Percentiles rank a stretch among this genome's conserved stretches.
Conservation (phyloP, 73 alveolate genomes). For the Stentor roeselii region DNA sequence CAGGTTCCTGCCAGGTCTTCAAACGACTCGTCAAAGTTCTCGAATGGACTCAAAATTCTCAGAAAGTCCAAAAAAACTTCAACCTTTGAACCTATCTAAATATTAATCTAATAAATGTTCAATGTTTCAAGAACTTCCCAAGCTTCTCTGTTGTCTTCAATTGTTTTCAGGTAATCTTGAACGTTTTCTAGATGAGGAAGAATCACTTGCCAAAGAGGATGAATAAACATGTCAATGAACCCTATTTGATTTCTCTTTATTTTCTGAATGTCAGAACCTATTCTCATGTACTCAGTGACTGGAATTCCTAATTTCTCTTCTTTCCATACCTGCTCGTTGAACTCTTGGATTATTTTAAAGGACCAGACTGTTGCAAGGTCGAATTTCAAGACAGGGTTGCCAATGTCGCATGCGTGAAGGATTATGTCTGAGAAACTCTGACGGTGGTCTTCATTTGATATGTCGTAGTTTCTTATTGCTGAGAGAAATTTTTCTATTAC, state of each 20-base stretch:
- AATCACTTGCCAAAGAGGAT: not conserved
- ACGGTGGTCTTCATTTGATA: slow-evolving; percentile 29
- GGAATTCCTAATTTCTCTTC: slow-evolving; percentile 22
- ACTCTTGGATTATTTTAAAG: not conserved
- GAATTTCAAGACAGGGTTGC: not conserved
- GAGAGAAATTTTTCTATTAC: slow-evolving; percentile 34
- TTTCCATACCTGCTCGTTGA: not conserved
- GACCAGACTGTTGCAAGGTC: not conserved
- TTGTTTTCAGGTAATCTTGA: not conserved
- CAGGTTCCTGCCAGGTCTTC: too few relatives aligned
- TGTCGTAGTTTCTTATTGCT: slow-evolving; percentile 28
- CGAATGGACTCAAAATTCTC: too few relatives aligned
- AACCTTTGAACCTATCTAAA: too few relatives aligned
- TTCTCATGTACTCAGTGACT: not conserved
- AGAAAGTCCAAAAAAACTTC: too few relatives aligned
- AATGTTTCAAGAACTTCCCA: slow-evolving; percentile 16
- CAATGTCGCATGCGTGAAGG: not conserved
- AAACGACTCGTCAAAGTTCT: too few relatives aligned
- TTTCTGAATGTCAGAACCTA: not conserved
- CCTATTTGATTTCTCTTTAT: slow-evolving; percentile 1
- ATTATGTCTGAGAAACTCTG: not conserved
- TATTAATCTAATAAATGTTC: too few relatives aligned
- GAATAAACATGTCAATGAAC: not conserved
- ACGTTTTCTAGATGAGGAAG: not conserved
- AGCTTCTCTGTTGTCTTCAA: not conserved